These are phyloP conservation scores for Magnaporthiopsis rhizophila DNA, from an alignment of 2,329 filamentous ascomycete species.

Conservation along the genomic window DNA sequence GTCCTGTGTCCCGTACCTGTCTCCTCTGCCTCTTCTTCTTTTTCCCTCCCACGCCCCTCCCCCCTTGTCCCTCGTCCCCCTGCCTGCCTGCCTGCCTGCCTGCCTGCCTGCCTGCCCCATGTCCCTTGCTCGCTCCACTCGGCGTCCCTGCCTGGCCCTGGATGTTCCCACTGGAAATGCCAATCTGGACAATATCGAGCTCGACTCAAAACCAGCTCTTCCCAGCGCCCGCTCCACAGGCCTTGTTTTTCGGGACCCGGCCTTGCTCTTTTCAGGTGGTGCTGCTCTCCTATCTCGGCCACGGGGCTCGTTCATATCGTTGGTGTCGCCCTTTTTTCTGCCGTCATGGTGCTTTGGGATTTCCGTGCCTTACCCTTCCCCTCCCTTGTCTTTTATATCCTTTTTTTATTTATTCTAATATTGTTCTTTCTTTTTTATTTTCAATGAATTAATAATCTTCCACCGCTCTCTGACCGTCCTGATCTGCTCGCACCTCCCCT, in stretches of 20 bases:
- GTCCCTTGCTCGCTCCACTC: not conserved
- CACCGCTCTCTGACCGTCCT: not conserved
- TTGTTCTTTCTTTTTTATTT: not conserved
- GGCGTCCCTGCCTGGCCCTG: not conserved
- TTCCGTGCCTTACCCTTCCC: conserved; percentile 3
- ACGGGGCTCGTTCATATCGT: not conserved
- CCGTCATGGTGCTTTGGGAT: not conserved
- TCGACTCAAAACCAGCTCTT: conserved; percentile 3
- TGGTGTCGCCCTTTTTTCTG: conserved; percentile 1
- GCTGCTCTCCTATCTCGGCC: not conserved
- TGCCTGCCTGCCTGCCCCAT: not conserved
- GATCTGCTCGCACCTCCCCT: too few relatives aligned
- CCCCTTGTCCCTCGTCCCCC: not conserved
- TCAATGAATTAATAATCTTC: not conserved
- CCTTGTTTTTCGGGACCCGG: not conserved
- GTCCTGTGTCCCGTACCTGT: not conserved
- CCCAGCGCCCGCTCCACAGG: not conserved
- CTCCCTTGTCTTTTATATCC: not conserved
- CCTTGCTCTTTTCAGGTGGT: not conserved
- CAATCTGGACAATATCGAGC: conserved; percentile 4
- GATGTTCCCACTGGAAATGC: not conserved
- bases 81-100: not conserved
- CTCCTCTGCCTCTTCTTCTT: not conserved
- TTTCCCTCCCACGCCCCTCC: not conserved
- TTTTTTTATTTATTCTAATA: not conserved